Percentiles rank a stretch among this genome's conserved stretches.
Evolutionary conservation across 2,329 filamentous ascomycete genomes (phyloP).

Genomic region (Helicocarpus griseus): DNA sequence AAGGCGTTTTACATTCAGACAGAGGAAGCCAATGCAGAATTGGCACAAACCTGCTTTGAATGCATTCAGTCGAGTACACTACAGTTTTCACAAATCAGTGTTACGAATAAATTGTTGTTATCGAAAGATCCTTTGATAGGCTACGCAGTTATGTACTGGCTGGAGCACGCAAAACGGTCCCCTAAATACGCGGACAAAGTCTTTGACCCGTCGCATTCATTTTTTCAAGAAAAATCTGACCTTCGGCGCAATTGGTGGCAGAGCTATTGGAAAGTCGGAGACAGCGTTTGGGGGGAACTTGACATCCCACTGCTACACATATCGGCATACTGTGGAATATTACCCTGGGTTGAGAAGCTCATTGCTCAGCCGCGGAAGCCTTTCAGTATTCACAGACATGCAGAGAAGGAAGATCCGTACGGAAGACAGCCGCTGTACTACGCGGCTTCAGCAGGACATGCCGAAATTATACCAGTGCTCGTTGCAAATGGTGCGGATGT

Average conservation of each 20-base stretch:
- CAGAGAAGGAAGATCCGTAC: not conserved
- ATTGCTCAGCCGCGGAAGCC: not conserved
- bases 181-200: constrained; percentile 5
- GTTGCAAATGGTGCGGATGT: constrained; percentile 18
- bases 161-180: not conserved
- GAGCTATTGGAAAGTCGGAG: constrained; percentile 6
- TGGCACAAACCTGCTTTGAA: not conserved
- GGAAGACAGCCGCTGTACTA: not conserved
- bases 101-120: not conserved
- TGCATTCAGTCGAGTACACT: not conserved
- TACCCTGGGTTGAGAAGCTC: not conserved
- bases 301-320: not conserved
- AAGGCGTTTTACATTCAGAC: not conserved
- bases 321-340: not conserved
- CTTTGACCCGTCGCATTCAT: constrained; percentile 11
- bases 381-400: not conserved
- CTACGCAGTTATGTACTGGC: not conserved
- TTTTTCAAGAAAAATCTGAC: constrained; percentile 10
- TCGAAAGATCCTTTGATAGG: not conserved
- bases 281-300: not conserved
- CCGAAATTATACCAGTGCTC: not conserved
- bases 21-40: not conserved
- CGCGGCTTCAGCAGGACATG: not conserved
- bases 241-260: constrained; percentile 9
- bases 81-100: not conserved